Evolutionary conservation across 129 eudicot genomes (phyloP), one percentile per base, ranked within the genome.

Genomic region (Flaveria ramosissima): DNA sequence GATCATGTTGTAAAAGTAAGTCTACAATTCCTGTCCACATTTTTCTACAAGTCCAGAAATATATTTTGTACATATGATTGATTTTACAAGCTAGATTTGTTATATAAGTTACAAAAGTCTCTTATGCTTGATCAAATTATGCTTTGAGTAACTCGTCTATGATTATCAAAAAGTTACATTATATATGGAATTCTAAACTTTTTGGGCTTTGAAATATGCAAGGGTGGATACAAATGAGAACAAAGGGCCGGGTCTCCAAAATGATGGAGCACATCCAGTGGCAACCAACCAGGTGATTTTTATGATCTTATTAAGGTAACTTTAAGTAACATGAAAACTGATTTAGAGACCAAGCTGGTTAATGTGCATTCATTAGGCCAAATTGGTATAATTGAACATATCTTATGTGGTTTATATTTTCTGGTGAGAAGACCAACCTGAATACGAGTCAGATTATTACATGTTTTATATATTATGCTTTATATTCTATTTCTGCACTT

Each of bases 251-350:
- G 81, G 84, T 89, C 24, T 77, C 86, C 19, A 87, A 89, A 87
- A 76, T 79, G 97, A 93, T 68, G 97, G 97, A 70, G 88, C 97
- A 26, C 96, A 92, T 79, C 96, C 97, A 1, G 90, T 53, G 97
- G 97, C 60, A 76, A 84, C 46, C 88, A 86, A 61, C 96, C 93
- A 5, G 97, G 97, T 23, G 96, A 92, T 86, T 93, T 92, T 57
- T 79, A 77, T 79, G 91, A 89, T 73, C 24, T 70, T 26, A 30
- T 30, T 30, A 30, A 30, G 36, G 36, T 30, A 30, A 30, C 45
- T n/a, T 66, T 41, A 68, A 66, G 12, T 66, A 17, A 48, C 8
- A 57, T 2, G 52, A 21, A 7, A 17, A 42, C 55, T 20, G 3
- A 4, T 39, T 9, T 8, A 47, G 47, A n/a, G 5, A 51, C 23